Base-by-base conservation (phyloP, 371 early-diverging fungal species). In the Circinella minor region DNA sequence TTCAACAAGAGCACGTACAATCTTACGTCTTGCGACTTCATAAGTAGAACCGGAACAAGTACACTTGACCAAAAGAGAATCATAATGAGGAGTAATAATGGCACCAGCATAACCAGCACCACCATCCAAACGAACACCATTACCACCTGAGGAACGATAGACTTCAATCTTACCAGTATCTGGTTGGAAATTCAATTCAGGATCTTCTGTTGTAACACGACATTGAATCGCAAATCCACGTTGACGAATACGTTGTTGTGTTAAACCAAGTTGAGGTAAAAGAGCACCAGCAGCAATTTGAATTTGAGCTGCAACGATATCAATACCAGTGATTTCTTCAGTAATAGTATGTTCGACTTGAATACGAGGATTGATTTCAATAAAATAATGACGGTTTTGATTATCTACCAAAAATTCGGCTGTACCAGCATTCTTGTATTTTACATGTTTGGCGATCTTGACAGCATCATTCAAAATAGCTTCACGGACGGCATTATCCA, bases 381-480 rank as follows among this genome's bases (percentile, higher is more conserved):
- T 95, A 72, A 98, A 98, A 86, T 97, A 98, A 78, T 96, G 91
- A 48, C 90, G 87, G 74, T 92, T 91, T 74, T 95, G 87, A 65
- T 80, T 72, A 77, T 96, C 97, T 10, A 95, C 95, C 72, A 99
- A 87, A 86, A 98, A 99, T 78, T 99, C 99, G 51, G 96, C 99
- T 0, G 99, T 97, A 69, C 99, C 98, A 17, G 98, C 97, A 77
- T 95, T 96, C 74, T 91, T 86, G 88, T 99, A 99, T 70, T 92
- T 90, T 68, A 94, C 95, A 61, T 84, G 79, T 72, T 92, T 90
- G 66, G 98, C 95, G 69, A 98, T 86, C 85, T 92, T 95, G 81
- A 96, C 88, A 13, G 99, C 98, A 82, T 96, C 95, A 37, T 86
- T 87, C 66, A 94, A 80, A 62, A 99, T 95, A 18, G 86, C 87